These are phyloP conservation scores for Diaporthe aspalathi DNA, from an alignment of 2,329 filamentous ascomycete genomes.

Conservation along the genomic window DNA sequence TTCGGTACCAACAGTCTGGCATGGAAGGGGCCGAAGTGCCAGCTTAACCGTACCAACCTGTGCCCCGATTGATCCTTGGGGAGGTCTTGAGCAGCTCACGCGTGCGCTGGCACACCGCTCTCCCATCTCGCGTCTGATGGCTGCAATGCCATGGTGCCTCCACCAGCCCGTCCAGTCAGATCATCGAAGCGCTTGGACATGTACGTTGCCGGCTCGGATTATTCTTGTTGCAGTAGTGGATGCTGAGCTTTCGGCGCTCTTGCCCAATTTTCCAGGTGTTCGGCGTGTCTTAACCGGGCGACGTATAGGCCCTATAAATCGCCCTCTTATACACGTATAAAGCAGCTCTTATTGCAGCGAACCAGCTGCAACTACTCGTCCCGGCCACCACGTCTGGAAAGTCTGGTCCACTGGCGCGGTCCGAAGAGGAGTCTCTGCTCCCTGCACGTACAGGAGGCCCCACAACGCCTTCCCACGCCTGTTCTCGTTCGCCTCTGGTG, in stretches of 20 bases:
- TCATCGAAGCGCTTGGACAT: not conserved
- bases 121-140: constrained; percentile 3
- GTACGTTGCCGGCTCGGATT: not conserved
- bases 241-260: not conserved
- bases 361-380: constrained; percentile 24
- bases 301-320: constrained; percentile 33
- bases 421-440: constrained; percentile 9
- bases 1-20: constrained; percentile 28
- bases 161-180: not conserved
- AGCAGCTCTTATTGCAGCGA: constrained; percentile 31
- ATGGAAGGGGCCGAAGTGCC: not conserved
- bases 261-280: constrained; percentile 20
- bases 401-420: constrained; percentile 27
- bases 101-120: constrained; percentile 26
- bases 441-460: constrained; percentile 31
- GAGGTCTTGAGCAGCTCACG: constrained; percentile 18
- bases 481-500: constrained; percentile 11
- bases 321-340: constrained; percentile 35
- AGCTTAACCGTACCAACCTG: not conserved
- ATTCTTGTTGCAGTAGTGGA: not conserved
- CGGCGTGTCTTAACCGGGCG: constrained; percentile 18
- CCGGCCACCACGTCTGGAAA: constrained; percentile 29
- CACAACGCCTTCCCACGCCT: constrained; percentile 26
- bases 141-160: not conserved
- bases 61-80: constrained; percentile 12